Evolutionary conservation across 805 yeast genomes (phyloP), one percentile per base, ranked within the genome.

Genomic region (Kodamaea nitidulidarum): DNA sequence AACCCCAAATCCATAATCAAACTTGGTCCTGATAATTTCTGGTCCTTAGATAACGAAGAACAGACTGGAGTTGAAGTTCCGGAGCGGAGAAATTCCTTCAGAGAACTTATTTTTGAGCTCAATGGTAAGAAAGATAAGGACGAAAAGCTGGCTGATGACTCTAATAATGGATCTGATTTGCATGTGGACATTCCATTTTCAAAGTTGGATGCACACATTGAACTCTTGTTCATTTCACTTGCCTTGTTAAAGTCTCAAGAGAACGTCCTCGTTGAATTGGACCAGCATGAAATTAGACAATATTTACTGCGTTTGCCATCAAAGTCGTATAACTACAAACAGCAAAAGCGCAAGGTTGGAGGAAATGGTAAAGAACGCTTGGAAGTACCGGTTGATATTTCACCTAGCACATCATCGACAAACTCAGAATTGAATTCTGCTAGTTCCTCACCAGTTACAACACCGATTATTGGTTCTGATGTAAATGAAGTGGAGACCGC

Each of bases 241-340:
- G 86, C 96, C 1, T 75, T 90, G 28, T 65, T 90, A 47, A 86
- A 86, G 59, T 80, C 91, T 37, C 82, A 83, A 58, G 90, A 84
- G 50, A 78, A 78, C 49, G 78, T 84, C 28, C 70, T 90, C 39
- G 72, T 86, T 47, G 97, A 90, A 56, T 80, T 88, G 47, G 98
- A 90, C 53, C 95, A 87, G 56, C 80, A 85, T 46, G 98, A 90
- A 61, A 86, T 88, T 32, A 71, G 88, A 27, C 95, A 88, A 55
- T 79, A 80, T 47, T 69, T 90, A 45, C 77, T 78, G 44, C 74
- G 81, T 27, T 54, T 75, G 34, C 77, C 80, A 1, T 69, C 80
- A 10, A 67, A 67, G 43, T 61, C 68, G 11, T 60, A 65, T 56
- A 61, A 56, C 47, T 65, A 63, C 41, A 64, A 63, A 41, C 63